These are phyloP conservation scores for Saksenaea oblongispora DNA, from an alignment of 371 early-diverging fungal species.

Conservation along the genomic window DNA sequence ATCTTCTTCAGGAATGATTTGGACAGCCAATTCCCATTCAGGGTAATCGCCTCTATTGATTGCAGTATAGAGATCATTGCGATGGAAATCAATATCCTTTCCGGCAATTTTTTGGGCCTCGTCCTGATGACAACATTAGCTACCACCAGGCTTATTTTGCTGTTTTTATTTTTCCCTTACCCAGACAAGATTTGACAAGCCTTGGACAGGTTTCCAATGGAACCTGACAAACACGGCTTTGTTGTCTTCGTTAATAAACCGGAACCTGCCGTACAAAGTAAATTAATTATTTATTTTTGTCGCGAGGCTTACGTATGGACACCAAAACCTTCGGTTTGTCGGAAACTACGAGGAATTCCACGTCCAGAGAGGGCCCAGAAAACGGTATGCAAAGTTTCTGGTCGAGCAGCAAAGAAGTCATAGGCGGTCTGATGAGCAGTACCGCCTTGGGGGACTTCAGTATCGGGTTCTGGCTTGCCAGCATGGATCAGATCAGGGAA, in stretches of 20 bases:
- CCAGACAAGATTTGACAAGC: conserved; percentile 42
- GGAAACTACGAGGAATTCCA: conserved; percentile 41
- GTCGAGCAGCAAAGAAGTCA: conserved; percentile 50
- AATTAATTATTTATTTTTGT: background rate
- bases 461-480: conserved; percentile 50
- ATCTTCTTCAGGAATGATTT: conserved; percentile 44
- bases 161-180: conserved; percentile 10
- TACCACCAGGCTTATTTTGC: background rate
- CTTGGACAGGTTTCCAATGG: conserved; percentile 52
- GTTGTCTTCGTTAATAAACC: conserved; percentile 49
- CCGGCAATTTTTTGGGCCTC: conserved; percentile 56
- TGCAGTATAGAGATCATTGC: conserved; percentile 46
- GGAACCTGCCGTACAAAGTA: conserved; percentile 21
- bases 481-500: conserved; percentile 57
- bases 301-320: conserved; percentile 27
- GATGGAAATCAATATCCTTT: conserved; percentile 51
- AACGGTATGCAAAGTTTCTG: conserved; percentile 48
- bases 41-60: conserved; percentile 54
- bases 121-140: conserved; percentile 15
- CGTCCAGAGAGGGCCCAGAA: conserved; percentile 49
- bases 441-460: conserved; percentile 47
- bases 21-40: conserved; percentile 52
- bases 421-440: conserved; percentile 53
- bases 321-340: conserved; percentile 50
- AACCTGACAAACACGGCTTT: conserved; percentile 48